Percentiles rank a stretch among this genome's conserved stretches.
Evolutionary conservation across 345 rosid species (phyloP).

Genomic region (Euphorbia pulcherrima): DNA sequence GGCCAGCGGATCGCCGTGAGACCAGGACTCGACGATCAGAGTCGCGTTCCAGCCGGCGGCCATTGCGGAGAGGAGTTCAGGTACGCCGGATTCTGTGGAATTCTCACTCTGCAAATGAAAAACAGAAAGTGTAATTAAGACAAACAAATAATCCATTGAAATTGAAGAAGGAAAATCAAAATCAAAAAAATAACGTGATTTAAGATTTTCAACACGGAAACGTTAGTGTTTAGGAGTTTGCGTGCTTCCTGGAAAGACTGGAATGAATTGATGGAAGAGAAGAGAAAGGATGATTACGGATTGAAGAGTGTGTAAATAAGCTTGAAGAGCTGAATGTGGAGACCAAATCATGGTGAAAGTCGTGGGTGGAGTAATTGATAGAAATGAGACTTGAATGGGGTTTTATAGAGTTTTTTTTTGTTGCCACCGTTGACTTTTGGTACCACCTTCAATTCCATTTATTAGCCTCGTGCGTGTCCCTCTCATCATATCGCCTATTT

Average conservation of each 20-base stretch:
- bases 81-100: slow-evolving; percentile 51
- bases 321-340: slow-evolving; percentile 69
- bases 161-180: background rate
- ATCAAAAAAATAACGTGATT: no score
- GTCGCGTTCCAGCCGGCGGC: slow-evolving; percentile 89
- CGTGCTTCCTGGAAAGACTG: background rate
- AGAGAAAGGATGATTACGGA: slow-evolving; percentile 32
- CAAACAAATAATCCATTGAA: background rate
- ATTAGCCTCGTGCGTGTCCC: slow-evolving; percentile 8
- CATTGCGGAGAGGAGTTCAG: slow-evolving; percentile 78
- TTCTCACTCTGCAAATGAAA: slow-evolving; percentile 39
- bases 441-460: background rate
- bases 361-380: background rate
- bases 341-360: slow-evolving; percentile 68
- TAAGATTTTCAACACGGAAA: no score
- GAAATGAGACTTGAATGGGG: background rate
- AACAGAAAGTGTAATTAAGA: background rate
- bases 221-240: no score
- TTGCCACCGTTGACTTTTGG: slow-evolving; percentile 9
- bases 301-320: slow-evolving; percentile 63
- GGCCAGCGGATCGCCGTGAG: slow-evolving; percentile 49
- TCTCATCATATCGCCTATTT: background rate
- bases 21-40: slow-evolving; percentile 73
- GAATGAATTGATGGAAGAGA: background rate
- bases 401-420: background rate